Conservation (phyloP, 1,139 yeast genomes). For the Kodamaea ohmeri region DNA sequence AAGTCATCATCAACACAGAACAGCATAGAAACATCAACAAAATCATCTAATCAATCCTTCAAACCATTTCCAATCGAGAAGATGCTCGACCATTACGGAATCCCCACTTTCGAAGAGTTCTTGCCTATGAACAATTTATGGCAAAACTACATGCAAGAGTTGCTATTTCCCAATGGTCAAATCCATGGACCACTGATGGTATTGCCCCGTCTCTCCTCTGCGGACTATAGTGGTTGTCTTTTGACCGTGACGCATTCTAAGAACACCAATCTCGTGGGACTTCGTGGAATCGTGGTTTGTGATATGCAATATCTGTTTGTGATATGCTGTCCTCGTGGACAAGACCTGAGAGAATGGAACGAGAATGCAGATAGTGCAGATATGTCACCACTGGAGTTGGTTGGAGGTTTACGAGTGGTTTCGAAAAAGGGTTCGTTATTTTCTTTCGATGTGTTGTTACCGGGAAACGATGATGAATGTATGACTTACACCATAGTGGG, state of each 20-base stretch:
- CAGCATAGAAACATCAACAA: too few relatives aligned
- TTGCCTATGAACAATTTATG: conserved; percentile 54
- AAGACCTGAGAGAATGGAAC: conserved; percentile 34
- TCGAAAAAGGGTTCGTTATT: conserved; percentile 64
- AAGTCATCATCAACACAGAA: too few relatives aligned
- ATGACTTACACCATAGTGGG: conserved; percentile 72
- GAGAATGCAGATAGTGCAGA: conserved; percentile 12
- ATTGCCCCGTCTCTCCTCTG: conserved; percentile 63
- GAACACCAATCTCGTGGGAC: conserved; percentile 60
- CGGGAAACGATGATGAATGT: conserved; percentile 27
- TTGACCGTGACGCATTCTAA: conserved; percentile 57
- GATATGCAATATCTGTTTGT: conserved; percentile 80
- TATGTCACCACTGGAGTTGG: conserved; percentile 31
- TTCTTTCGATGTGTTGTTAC: conserved; percentile 48
- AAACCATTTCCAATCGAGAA: conserved; percentile 28
- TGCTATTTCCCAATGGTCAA: conserved; percentile 37
- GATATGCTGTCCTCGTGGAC: conserved; percentile 51
- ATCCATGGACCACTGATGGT: conserved; percentile 31
- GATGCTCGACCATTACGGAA: conserved; percentile 32
- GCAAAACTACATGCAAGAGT: conserved; percentile 56
- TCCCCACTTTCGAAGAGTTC: conserved; percentile 57
- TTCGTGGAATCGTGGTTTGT: conserved; percentile 78
- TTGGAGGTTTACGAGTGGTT: conserved; percentile 54
- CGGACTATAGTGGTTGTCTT: conserved; percentile 81
- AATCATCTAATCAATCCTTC: too few relatives aligned